Conservation (phyloP, 768 basidiomycete species). For the Leccinum disarticulatum region DNA sequence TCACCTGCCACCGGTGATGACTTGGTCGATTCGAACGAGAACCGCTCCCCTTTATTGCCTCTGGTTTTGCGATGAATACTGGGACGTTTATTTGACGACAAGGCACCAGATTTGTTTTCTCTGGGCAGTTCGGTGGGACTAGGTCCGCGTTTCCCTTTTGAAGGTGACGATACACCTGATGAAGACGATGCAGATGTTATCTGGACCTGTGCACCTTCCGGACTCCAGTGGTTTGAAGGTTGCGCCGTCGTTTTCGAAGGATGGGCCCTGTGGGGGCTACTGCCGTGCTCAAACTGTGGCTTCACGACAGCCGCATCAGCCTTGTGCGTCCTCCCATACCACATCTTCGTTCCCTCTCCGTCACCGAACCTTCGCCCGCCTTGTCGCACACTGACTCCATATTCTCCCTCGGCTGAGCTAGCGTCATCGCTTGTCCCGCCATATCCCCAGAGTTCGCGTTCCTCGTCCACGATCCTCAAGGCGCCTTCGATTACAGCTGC, state of each 20-base stretch:
- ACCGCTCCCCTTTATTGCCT: slow-evolving; percentile 9
- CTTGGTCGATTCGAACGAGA: slow-evolving; percentile 14
- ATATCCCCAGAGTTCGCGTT: slow-evolving; percentile 42
- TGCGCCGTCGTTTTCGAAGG: slow-evolving; percentile 9
- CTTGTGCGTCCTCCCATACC: slow-evolving; percentile 4
- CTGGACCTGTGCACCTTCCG: slow-evolving; percentile 11
- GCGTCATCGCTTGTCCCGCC: slow-evolving; percentile 23
- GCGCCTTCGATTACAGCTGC: slow-evolving; percentile 81
- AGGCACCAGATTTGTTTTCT: slow-evolving; percentile 57
- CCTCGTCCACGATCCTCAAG: slow-evolving; percentile 74
- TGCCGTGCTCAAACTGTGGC: slow-evolving; percentile 1
- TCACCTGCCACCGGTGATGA: slow-evolving; percentile 12
- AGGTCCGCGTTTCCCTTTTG: slow-evolving; percentile 61
- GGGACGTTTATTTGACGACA: slow-evolving; percentile 61
- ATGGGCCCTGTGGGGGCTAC: slow-evolving; percentile 5
- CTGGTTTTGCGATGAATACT: slow-evolving; percentile 53
- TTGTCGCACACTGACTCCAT: slow-evolving; percentile 5
- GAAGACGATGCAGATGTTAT: slow-evolving; percentile 12
- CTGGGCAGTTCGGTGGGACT: slow-evolving; percentile 70
- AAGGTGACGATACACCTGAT: slow-evolving; percentile 30
- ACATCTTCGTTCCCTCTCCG: slow-evolving; percentile 9
- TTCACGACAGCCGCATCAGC: neutral
- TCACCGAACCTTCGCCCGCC: slow-evolving; percentile 20
- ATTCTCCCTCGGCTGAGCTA: slow-evolving; percentile 14
- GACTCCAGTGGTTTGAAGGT: slow-evolving; percentile 1